Evolutionary conservation across 2,329 filamentous ascomycete genomes (phyloP), one percentile per base, ranked within the genome.

Genomic region (Nannizziopsis arthrosporioides): DNA sequence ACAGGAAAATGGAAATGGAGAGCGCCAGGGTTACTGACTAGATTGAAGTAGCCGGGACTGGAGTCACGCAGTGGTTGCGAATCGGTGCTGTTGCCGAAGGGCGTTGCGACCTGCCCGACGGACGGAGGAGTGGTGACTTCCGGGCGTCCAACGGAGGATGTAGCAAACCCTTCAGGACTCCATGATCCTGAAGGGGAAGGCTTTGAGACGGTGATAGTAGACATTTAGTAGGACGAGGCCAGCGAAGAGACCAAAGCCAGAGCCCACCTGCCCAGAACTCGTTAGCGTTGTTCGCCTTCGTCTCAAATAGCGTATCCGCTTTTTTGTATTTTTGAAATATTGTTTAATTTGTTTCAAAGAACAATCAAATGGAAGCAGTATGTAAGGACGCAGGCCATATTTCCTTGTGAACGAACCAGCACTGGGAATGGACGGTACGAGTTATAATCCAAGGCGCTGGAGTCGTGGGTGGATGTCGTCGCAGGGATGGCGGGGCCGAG

Each of bases 121-220:
- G 78, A 76, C 51, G 73, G 70, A 14, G 73, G 68, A 52, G 69
- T 65, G 43, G 71, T 69, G 18, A 17, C 31, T 42, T 38, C 76
- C 73, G 77, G 78, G 11, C 72, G 54, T 39, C 49, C 66, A 37
- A 70, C 50, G 2, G 79, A 77, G 1, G 77, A 78, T 30, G 58
- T 64, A 36, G 46, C 12, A n/a, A 42, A 39, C 12, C 42, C 37
- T n/a, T 38, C 35, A 19, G 61, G 52, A 34, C 58, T 56, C 27
- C 55, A 53, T 50, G 53, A 49, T 44, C 56, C 51, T 51, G 57
- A 31, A 19, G 55, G 47, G 43, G 57, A 53, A 44, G 53, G 52
- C 4, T 54, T 50, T 14, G 60, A 54, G 30, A 59, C 57, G n/a
- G 58, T 54, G 17, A 55, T 52, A 30, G 56, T 56, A 41, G 57